Evolutionary conservation across 2,329 filamentous ascomycete genomes (phyloP).

Genomic region (Talaromyces verruculosus): DNA sequence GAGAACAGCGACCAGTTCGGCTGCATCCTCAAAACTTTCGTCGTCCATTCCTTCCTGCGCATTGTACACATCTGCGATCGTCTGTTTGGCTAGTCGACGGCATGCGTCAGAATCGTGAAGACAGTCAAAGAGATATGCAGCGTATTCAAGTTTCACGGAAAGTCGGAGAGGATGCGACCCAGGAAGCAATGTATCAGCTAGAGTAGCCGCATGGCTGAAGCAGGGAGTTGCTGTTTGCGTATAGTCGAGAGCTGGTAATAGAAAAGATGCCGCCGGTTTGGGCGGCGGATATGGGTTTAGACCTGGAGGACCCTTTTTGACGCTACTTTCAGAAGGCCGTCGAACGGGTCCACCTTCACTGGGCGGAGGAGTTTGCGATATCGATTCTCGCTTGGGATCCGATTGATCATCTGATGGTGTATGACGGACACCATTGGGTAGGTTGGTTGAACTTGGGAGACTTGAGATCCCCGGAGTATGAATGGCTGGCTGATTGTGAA

Average conservation of each 20-base stretch:
- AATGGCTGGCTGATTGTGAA: slow-evolving; percentile 85
- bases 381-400: slow-evolving; percentile 37
- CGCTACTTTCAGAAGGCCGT: slow-evolving; percentile 6
- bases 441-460: slow-evolving; percentile 31
- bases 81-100: slow-evolving; percentile 72
- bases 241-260: slow-evolving; percentile 78
- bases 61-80: slow-evolving; percentile 87
- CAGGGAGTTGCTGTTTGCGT: slow-evolving; percentile 76
- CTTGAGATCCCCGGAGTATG: slow-evolving; percentile 58
- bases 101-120: slow-evolving; percentile 76
- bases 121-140: slow-evolving; percentile 91
- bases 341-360: slow-evolving; percentile 59
- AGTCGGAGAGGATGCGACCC: slow-evolving; percentile 87
- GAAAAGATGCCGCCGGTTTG: slow-evolving; percentile 63
- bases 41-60: slow-evolving; percentile 91
- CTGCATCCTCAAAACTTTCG: slow-evolving; percentile 90
- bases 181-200: slow-evolving; percentile 75
- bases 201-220: slow-evolving; percentile 72
- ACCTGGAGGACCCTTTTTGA: slow-evolving; percentile 44
- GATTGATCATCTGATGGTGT: slow-evolving; percentile 15
- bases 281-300: slow-evolving; percentile 35
- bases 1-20: slow-evolving; percentile 79
- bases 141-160: slow-evolving; percentile 87
- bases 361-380: slow-evolving; percentile 47
- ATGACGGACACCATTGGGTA: slow-evolving; percentile 28